Evolutionary conservation across 1,284 basidiomycete species (phyloP), one percentile per base, ranked within the genome.

Genomic region (Sporisorium scitamineum): DNA sequence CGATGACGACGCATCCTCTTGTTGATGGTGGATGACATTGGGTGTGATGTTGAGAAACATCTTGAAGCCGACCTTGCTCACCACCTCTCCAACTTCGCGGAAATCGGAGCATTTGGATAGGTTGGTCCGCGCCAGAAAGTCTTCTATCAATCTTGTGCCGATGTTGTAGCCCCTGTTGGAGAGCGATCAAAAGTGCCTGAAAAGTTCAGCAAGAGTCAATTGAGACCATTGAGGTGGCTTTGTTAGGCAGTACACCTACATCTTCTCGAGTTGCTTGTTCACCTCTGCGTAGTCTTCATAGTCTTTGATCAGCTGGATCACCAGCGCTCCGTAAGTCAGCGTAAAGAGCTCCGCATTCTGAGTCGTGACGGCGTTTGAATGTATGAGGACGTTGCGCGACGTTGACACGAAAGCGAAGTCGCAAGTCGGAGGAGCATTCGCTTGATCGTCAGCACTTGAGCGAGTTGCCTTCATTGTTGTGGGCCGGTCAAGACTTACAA

Each of bases 251-350:
- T 13, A 5, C 5, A 82, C 87, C 61, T 58, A 89, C 90, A 90
- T 90, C 86, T 89, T 89, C 63, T 90, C 90, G 14, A 90, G 86
- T 80, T 90, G 89, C 78, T 88, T 88, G 87, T 90, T 90, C 61
- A 90, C 90, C 86, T 96, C 94, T 16, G 89, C 89, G 81, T 97
- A 99, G 88, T 99, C 95, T 85, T 99, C 96, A 84, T 98, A 99
- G 87, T 99, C 97, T 86, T 98, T 96, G 80, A 99, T 94, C 70
- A 99, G 90, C 87, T 99, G 97, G 39, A 98, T 94, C 54, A 99
- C 97, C 52, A 99, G 90, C 18, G 95, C 94, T 56, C 97, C 97
- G 81, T 99, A 99, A 26, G 96, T 99, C 70, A 99, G 87, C 4
- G 95, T 92, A 86, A 99, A 99, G 22, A 99, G 90, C 87, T 99